Evolutionary conservation across 2,329 filamentous ascomycete genomes (phyloP), one percentile per base, ranked within the genome.

Genomic region (Sordariomycetes sp.): DNA sequence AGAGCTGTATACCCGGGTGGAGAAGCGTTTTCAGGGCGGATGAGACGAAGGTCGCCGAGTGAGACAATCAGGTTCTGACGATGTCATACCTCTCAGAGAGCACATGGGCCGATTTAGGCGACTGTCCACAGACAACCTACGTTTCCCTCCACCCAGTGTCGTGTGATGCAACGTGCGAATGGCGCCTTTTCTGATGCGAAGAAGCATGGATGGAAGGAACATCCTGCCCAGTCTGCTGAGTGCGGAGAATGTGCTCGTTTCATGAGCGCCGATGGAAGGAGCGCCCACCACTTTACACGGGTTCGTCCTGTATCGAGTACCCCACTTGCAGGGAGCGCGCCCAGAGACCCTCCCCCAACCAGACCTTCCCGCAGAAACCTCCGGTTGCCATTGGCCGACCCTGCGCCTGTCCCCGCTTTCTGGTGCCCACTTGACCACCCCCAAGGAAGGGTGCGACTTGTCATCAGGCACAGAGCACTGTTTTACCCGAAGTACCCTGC

Each of bases 81-180:
- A 22, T 50, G 46, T 46, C 46, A 50, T 22, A 20, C n/a, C 22
- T 24, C 46, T 3, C 18, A 3, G n/a, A n/a, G 20, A 24, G 34
- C 32, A 43, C 37, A 55, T 55, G 35, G 54, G 54, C 46, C 54
- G 54, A 55, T 20, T 55, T 55, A 28, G 18, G 28, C 53, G 35
- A 37, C 32, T 24, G 32, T 32, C 24, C 53, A 54, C 34, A 34
- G 32, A 24, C 35, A 7, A 53, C 28, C 22, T 11, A 37, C 34
- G 12, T n/a, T 14, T n/a, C 40, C 40, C 40, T 14, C 37, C 10
- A 16, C 12, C 37, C 12, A 40, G 37, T 22, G 18, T 20, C 20
- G 11, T 50, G 6, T 24, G n/a, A 14, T 50, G 46, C 46, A 50
- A 50, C 46, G n/a, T 50, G 46, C 20, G 46, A 50, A 50, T n/a